Evolutionary conservation across 2,329 filamentous ascomycete species (phyloP).

Genomic region (Talaromyces verruculosus): DNA sequence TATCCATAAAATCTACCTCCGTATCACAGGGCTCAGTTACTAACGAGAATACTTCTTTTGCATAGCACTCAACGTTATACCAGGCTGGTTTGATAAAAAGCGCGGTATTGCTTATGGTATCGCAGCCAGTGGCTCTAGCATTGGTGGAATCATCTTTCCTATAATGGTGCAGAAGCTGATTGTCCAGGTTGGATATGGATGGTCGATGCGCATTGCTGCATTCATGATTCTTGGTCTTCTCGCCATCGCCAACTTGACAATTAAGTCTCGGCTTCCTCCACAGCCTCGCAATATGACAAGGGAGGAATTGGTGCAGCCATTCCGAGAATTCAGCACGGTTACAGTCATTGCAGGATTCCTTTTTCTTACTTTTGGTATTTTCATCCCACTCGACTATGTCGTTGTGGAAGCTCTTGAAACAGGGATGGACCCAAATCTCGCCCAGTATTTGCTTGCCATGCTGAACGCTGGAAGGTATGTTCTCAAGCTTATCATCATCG

Average conservation of each 20-base stretch:
- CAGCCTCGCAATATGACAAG: conserved; percentile 23
- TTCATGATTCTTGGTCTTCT: conserved; percentile 63
- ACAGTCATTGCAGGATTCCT: conserved; percentile 46
- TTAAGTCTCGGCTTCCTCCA: conserved; percentile 48
- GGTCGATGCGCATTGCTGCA: conserved; percentile 58
- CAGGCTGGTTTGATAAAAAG: conserved; percentile 59
- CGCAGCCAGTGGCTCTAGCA: conserved; percentile 54
- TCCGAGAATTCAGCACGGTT: conserved; percentile 28
- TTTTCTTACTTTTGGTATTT: conserved; percentile 61
- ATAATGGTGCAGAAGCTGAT: conserved; percentile 61
- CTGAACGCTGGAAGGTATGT: conserved; percentile 51
- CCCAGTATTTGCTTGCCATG: conserved; percentile 56
- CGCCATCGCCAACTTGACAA: conserved; percentile 53
- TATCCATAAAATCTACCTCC: conserved; percentile 30
- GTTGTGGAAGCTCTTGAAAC: conserved; percentile 47
- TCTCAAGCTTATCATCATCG: not conserved
- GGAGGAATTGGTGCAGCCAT: conserved; percentile 27
- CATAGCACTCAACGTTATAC: conserved; percentile 52
- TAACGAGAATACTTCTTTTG: conserved; percentile 42
- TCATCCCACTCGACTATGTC: conserved; percentile 57
- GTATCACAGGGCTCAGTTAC: conserved; percentile 40
- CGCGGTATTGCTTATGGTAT: conserved; percentile 57
- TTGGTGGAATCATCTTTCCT: conserved; percentile 62
- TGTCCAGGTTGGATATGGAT: conserved; percentile 53
- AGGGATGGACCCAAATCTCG: conserved; percentile 51